These are phyloP conservation scores for Lasiosphaeris hirsuta DNA, from an alignment of 495 filamentous ascomycete genomes.

Conservation along the genomic window DNA sequence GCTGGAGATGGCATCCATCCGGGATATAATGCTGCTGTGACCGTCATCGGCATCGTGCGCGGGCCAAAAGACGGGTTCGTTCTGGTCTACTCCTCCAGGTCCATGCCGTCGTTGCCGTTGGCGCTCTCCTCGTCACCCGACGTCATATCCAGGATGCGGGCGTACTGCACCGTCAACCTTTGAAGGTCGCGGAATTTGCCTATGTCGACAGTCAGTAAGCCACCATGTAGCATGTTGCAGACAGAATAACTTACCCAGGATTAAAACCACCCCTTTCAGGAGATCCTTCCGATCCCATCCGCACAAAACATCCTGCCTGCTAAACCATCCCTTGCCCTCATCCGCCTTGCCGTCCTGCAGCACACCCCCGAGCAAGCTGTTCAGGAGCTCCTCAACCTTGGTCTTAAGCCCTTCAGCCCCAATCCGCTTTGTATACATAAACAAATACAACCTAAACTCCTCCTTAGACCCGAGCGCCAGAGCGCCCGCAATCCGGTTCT, in stretches of 20 bases:
- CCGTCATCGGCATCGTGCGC: too few relatives aligned
- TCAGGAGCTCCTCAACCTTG: conserved; percentile 90
- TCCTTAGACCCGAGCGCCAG: conserved; percentile 79
- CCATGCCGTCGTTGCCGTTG: conserved; percentile 21
- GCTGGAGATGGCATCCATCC: too few relatives aligned
- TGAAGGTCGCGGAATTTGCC: conserved; percentile 93
- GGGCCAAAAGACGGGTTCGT: neutral
- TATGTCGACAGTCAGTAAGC: conserved; percentile 43
- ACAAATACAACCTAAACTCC: conserved; percentile 85
- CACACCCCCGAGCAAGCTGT: conserved; percentile 71
- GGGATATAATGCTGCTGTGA: too few relatives aligned
- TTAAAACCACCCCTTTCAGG: conserved; percentile 82
- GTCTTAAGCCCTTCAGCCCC: conserved; percentile 80
- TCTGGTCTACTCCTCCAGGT: conserved; percentile 17
- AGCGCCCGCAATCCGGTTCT: conserved; percentile 90
- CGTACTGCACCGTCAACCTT: conserved; percentile 86
- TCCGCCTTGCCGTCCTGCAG: conserved; percentile 49
- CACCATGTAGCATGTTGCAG: neutral
- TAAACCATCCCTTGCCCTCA: conserved; percentile 52
- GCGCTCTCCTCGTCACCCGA: conserved; percentile 47
- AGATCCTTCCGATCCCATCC: conserved; percentile 86
- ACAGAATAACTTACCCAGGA: conserved; percentile 69
- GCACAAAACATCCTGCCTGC: conserved; percentile 66
- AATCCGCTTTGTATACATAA: conserved; percentile 95
- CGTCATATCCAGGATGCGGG: conserved; percentile 65